Evolutionary conservation across 495 filamentous ascomycete species (phyloP).

Genomic region (Podospora didyma): DNA sequence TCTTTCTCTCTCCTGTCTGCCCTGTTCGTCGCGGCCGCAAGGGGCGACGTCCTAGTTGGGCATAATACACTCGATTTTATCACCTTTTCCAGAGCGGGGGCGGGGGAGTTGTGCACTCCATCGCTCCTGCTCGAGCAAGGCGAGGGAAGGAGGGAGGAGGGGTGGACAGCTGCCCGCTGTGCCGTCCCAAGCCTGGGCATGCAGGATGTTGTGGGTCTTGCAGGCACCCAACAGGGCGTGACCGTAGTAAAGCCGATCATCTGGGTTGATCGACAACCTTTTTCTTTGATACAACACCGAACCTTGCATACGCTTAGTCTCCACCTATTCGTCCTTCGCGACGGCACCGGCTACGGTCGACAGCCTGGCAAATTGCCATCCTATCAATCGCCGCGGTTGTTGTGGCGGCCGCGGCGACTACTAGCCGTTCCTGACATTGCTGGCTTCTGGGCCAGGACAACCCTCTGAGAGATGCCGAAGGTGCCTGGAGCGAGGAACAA

Average conservation of each 20-base stretch:
- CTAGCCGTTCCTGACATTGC: background rate
- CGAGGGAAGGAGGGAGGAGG: background rate
- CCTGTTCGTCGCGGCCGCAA: background rate
- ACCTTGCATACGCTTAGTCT: conserved; percentile 32
- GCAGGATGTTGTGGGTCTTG: conserved; percentile 2
- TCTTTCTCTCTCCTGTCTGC: too few relatives aligned
- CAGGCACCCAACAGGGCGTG: conserved; percentile 7
- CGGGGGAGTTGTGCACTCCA: background rate
- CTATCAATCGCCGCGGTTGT: background rate
- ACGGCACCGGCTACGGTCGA: conserved; percentile 10
- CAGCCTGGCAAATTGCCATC: conserved; percentile 13
- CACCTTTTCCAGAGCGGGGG: background rate
- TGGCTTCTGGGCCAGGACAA: too few relatives aligned
- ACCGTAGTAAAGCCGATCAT: conserved; percentile 27
- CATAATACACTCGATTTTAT: background rate
- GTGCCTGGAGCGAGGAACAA: too few relatives aligned
- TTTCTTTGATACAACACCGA: conserved; percentile 30
- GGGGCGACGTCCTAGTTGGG: background rate
- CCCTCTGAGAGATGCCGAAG: too few relatives aligned
- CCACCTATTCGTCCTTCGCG: conserved; percentile 16
- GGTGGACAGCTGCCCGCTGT: too few relatives aligned
- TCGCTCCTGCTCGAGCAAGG: too few relatives aligned
- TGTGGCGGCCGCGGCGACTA: background rate
- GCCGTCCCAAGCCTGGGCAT: too few relatives aligned
- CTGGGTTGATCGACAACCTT: conserved; percentile 28